Evolutionary conservation across 176 grass and related monocot genomes (phyloP).

Genomic region (Thinopyrum elongatum): DNA sequence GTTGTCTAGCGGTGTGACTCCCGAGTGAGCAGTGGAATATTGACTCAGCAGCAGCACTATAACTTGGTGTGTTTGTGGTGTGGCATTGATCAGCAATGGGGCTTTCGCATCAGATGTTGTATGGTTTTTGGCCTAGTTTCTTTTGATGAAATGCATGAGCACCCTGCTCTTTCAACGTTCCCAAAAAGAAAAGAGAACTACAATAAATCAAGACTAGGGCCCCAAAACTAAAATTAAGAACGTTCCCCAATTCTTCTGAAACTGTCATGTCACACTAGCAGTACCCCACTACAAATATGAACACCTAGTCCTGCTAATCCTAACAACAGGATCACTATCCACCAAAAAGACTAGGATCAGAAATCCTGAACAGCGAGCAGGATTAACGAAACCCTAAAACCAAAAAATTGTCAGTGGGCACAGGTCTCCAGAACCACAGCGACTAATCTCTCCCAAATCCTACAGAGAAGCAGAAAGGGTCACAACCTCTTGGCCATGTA

Average conservation of each 20-base stretch:
- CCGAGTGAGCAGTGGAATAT: neutral
- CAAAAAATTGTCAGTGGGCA: neutral
- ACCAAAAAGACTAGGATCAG: neutral
- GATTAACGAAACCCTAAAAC: neutral
- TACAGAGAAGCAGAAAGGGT: neutral
- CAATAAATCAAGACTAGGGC: neutral
- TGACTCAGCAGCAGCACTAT: neutral
- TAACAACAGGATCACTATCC: neutral
- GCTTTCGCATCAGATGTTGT: neutral
- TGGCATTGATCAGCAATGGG: neutral
- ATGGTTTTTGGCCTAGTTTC: neutral
- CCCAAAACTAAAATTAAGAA: neutral
- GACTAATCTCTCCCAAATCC: neutral
- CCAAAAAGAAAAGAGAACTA: neutral
- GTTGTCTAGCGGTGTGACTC: neutral
- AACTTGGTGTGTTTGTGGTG: neutral
- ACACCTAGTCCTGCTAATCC: neutral
- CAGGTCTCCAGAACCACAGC: neutral
- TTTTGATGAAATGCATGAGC: neutral
- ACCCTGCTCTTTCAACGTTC: neutral
- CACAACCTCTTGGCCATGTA: conserved; percentile 15
- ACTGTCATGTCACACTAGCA: neutral
- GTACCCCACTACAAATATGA: neutral
- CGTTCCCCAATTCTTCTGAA: neutral
- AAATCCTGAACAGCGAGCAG: neutral